A percentile compares a stretch with the other conserved stretches of the same genome.
Evolutionary conservation across 768 basidiomycete genomes (phyloP).

Genomic region (Tylopilus rubrobrunneus): DNA sequence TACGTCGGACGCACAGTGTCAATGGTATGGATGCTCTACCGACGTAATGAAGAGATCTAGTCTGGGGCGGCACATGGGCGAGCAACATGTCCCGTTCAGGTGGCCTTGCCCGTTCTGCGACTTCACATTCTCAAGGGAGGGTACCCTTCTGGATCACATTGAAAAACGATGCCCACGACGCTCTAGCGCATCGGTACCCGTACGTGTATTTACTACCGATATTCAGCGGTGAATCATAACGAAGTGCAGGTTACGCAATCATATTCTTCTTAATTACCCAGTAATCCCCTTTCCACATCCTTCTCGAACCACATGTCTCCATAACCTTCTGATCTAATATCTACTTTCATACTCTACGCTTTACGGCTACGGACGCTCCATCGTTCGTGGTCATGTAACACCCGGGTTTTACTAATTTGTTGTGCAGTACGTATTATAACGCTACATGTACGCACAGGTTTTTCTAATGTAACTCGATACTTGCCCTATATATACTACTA

Average conservation of each 20-base stretch:
- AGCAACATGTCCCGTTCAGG: constrained; percentile 5
- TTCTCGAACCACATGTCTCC: neutral
- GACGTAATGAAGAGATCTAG: constrained; percentile 4
- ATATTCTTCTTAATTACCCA: neutral
- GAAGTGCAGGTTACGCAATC: neutral
- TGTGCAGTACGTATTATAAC: too few species aligned
- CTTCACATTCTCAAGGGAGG: constrained; percentile 4
- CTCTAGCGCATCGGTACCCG: neutral
- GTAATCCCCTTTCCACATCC: neutral
- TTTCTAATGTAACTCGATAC: too few species aligned
- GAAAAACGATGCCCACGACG: too few species aligned
- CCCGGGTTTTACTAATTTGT: too few species aligned
- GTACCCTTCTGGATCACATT: neutral
- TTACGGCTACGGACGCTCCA: neutral
- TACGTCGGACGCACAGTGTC: constrained; percentile 1
- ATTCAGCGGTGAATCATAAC: neutral
- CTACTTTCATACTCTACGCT: too few species aligned
- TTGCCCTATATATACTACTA: too few species aligned
- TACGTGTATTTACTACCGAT: neutral
- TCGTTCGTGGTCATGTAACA: neutral
- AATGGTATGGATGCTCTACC: constrained; percentile 3
- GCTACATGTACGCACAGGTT: too few species aligned
- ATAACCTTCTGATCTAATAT: neutral
- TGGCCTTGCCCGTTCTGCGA: constrained; percentile 10
- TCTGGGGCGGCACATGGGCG: constrained; percentile 8